Evolutionary conservation across 1,139 yeast genomes (phyloP).

Genomic region (Candida sp.): DNA sequence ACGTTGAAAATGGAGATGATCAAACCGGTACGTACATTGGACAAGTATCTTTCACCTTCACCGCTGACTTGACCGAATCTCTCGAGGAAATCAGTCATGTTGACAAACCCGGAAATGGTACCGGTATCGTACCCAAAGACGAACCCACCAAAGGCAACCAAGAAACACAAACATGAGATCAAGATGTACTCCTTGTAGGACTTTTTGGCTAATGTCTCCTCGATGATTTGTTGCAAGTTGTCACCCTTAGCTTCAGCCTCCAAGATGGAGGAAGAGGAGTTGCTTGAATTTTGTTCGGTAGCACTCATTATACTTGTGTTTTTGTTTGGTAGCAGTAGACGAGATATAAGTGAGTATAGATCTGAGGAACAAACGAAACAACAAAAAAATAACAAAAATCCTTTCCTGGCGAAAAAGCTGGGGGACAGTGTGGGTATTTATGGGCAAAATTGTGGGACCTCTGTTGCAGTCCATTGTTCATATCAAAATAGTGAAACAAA

Average conservation of each 20-base stretch:
- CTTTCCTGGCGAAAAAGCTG: neutral
- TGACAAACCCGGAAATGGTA: conserved; percentile 68
- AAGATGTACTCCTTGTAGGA: conserved; percentile 31
- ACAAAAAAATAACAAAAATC: neutral
- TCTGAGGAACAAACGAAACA: neutral
- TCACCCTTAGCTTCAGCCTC: conserved; percentile 10
- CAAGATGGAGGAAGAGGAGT: conserved; percentile 9
- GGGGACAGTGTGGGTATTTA: conserved; percentile 4
- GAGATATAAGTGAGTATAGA: conserved; percentile 1
- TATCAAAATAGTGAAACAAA: neutral
- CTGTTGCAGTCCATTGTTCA: neutral
- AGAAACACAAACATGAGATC: conserved; percentile 39
- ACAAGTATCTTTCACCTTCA: conserved; percentile 32
- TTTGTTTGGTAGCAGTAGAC: neutral
- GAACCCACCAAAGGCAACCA: conserved; percentile 64
- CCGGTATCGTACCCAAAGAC: conserved; percentile 78
- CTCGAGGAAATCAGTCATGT: conserved; percentile 54
- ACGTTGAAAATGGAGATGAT: conserved; percentile 68
- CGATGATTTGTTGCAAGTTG: conserved; percentile 12
- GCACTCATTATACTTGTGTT: neutral
- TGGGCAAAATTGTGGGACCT: conserved; percentile 2
- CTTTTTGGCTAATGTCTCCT: conserved; percentile 20
- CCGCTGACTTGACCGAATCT: conserved; percentile 46
- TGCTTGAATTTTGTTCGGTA: conserved; percentile 1
- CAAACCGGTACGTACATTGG: conserved; percentile 54